Percentiles rank a stretch among this genome's conserved stretches.
Evolutionary conservation across 352 stramenopile species (phyloP).

Genomic region (Globisporangium paddicum): DNA sequence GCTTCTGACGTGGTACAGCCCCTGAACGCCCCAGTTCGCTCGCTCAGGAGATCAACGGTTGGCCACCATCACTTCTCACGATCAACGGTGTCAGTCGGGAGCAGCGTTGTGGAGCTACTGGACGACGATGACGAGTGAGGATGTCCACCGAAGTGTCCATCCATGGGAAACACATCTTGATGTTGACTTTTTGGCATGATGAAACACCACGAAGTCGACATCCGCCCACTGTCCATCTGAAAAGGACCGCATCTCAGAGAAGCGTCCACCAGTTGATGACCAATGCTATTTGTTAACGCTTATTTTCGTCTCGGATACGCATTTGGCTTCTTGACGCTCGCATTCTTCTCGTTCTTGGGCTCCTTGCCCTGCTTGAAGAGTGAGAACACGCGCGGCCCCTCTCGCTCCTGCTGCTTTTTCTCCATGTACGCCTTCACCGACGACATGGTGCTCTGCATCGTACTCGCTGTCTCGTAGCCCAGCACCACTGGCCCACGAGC

Average conservation of each 20-base stretch:
- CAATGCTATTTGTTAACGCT: background rate
- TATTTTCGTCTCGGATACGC: background rate
- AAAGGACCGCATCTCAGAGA: background rate
- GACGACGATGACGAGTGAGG: conserved; percentile 19
- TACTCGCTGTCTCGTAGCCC: conserved; percentile 30
- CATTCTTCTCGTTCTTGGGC: background rate
- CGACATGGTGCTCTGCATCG: conserved; percentile 20
- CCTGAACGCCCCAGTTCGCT: background rate
- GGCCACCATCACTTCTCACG: background rate
- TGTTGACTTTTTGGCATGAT: background rate
- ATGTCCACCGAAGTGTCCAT: background rate
- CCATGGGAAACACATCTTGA: background rate
- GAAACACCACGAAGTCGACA: background rate
- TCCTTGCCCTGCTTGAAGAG: conserved; percentile 13
- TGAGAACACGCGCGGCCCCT: conserved; percentile 12
- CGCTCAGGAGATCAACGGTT: background rate
- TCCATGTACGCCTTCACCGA: conserved; percentile 32
- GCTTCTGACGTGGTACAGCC: background rate
- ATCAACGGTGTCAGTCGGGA: background rate
- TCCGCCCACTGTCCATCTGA: background rate
- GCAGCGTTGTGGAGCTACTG: conserved; percentile 9
- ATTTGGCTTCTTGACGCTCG: background rate
- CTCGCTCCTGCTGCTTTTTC: conserved; percentile 10
- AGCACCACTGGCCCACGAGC: conserved; percentile 21
- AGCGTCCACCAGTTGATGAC: background rate